Evolutionary conservation across 148 eudicot species (phyloP).

Genomic region (Euryodendron excelsum): DNA sequence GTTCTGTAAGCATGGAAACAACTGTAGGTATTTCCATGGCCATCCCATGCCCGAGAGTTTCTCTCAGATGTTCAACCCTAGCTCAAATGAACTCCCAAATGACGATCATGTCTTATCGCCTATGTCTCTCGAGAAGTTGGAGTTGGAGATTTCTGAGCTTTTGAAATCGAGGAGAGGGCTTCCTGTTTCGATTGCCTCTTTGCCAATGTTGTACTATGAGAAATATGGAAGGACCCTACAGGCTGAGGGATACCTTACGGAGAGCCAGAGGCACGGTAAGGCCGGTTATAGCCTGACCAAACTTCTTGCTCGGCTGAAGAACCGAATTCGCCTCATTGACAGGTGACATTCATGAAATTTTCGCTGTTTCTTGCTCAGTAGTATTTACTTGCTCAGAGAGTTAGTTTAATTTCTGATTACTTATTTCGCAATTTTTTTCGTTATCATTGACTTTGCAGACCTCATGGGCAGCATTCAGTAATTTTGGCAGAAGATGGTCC

Average conservation of each 20-base stretch:
- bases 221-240: conserved; percentile 51
- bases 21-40: conserved; percentile 68
- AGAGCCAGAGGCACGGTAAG: conserved; percentile 64
- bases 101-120: conserved; percentile 39
- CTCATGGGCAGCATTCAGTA: conserved; percentile 64
- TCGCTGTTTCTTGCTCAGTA: not conserved
- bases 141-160: conserved; percentile 44
- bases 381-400: not conserved
- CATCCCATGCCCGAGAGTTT: conserved; percentile 33
- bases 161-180: conserved; percentile 46
- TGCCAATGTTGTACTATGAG: conserved; percentile 59
- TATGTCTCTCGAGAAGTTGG: conserved; percentile 41
- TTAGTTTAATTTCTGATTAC: no score
- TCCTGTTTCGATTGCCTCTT: conserved; percentile 54
- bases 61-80: conserved; percentile 30
- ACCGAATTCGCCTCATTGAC: conserved; percentile 49
- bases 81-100: conserved; percentile 33
- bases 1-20: conserved; percentile 72
- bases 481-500: conserved; percentile 51
- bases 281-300: conserved; percentile 61
- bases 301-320: conserved; percentile 56
- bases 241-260: conserved; percentile 62
- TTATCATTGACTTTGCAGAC: conserved; percentile 29
- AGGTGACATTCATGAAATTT: conserved; percentile 26
- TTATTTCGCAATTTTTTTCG: not conserved